phyloP scores from a whole-genome alignment of 805 yeast genomes.

The Ascoidea rubescens region DNA sequence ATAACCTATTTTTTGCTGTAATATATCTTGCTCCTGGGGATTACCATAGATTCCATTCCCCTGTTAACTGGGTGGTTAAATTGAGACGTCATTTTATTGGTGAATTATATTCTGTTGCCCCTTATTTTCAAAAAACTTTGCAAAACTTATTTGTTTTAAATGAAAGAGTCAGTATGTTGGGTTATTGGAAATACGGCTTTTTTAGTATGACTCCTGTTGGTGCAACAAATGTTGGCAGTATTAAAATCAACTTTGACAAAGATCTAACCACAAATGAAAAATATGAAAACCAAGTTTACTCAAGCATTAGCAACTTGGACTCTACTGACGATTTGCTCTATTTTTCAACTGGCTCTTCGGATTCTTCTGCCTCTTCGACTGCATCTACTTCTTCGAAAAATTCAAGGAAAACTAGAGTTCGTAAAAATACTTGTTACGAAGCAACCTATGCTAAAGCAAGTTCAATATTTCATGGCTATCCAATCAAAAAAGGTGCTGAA shows the following conservation, averaged over 20 bases:
- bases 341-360: background rate
- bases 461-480: slow-evolving; percentile 66
- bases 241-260: slow-evolving; percentile 81
- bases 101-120: slow-evolving; percentile 90
- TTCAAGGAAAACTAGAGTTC: slow-evolving; percentile 24
- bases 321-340: slow-evolving; percentile 3
- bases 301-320: background rate
- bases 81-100: slow-evolving; percentile 92
- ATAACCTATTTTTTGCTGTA: slow-evolving; percentile 68
- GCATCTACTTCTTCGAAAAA: slow-evolving; percentile 11
- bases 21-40: slow-evolving; percentile 97
- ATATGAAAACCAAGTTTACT: slow-evolving; percentile 32
- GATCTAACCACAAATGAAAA: slow-evolving; percentile 74
- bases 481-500: slow-evolving; percentile 82
- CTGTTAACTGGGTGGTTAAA: slow-evolving; percentile 91
- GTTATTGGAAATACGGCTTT: slow-evolving; percentile 94
- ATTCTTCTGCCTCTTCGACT: slow-evolving; percentile 11
- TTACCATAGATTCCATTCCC: slow-evolving; percentile 94
- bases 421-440: slow-evolving; percentile 79
- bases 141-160: slow-evolving; percentile 81
- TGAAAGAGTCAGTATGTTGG: slow-evolving; percentile 89
- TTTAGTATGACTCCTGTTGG: slow-evolving; percentile 99
- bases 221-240: slow-evolving; percentile 96
- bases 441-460: slow-evolving; percentile 83
- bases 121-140: slow-evolving; percentile 81